Evolutionary conservation across 108 stramenopile genomes (phyloP).

Genomic region (Conticribra weissflogii): DNA sequence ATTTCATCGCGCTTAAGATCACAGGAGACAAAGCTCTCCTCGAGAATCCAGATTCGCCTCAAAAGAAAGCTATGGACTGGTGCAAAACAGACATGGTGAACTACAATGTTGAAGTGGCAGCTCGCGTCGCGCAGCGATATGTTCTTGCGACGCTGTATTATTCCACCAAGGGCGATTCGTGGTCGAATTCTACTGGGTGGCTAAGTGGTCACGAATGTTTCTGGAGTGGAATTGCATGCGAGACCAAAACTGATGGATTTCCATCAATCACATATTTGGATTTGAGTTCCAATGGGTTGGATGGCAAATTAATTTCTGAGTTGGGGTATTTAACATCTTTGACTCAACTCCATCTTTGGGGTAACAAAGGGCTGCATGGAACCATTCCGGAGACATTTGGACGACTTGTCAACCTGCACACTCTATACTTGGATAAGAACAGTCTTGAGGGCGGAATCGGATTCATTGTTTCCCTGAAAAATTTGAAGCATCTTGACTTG

Average conservation of each 20-base stretch:
- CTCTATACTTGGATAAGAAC: constrained; percentile 53
- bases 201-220: constrained; percentile 53
- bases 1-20: constrained; percentile 27
- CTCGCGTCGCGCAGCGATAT: constrained; percentile 51
- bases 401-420: constrained; percentile 44
- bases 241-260: constrained; percentile 18
- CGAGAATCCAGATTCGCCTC: constrained; percentile 21
- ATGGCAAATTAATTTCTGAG: constrained; percentile 36
- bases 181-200: constrained; percentile 46
- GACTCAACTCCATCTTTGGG: constrained; percentile 36
- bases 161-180: constrained; percentile 51
- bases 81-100: constrained; percentile 29
- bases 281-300: constrained; percentile 30
- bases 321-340: constrained; percentile 36
- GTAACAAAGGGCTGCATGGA: constrained; percentile 60
- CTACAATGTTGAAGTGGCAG: constrained; percentile 23
- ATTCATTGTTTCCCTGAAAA: not conserved
- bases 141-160: constrained; percentile 58
- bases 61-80: constrained; percentile 40
- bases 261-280: constrained; percentile 34
- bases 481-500: constrained; percentile 34
- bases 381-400: constrained; percentile 43
- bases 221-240: constrained; percentile 55
- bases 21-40: constrained; percentile 18
- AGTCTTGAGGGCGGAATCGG: constrained; percentile 25